Conservation (phyloP, 495 filamentous ascomycete species). For the Podospora australis region DNA sequence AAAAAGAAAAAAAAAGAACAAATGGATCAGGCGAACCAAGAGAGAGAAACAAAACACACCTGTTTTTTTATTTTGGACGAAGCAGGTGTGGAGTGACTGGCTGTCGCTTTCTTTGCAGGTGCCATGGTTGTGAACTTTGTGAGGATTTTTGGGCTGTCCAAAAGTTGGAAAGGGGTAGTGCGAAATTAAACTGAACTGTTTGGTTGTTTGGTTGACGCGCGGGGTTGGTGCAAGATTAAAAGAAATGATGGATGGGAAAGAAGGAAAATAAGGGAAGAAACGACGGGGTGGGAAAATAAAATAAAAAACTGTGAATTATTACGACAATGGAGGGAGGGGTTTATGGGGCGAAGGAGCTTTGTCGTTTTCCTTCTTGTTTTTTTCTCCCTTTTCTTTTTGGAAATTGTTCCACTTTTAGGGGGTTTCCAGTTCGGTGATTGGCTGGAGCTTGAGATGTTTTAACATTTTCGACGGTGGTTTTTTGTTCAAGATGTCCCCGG, state of each 20-base stretch:
- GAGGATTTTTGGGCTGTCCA: too few species aligned
- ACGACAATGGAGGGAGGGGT: constrained; percentile 12
- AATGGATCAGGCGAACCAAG: too few species aligned
- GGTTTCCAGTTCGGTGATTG: neutral
- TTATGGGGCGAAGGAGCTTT: constrained; percentile 6
- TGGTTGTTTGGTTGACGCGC: too few species aligned
- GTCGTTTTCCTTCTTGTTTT: constrained; percentile 7
- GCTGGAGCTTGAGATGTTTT: neutral
- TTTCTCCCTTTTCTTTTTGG: constrained; percentile 4
- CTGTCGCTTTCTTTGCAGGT: too few species aligned
- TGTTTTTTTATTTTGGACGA: too few species aligned
- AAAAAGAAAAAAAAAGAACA: too few species aligned
- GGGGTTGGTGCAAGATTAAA: neutral
- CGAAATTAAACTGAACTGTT: too few species aligned
- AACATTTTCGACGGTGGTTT: neutral
- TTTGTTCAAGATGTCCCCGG: neutral
- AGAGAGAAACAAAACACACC: too few species aligned
- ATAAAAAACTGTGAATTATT: constrained; percentile 12
- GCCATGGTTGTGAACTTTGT: too few species aligned
- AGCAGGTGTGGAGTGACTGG: too few species aligned
- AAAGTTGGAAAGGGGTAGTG: too few species aligned
- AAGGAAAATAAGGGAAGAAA: neutral
- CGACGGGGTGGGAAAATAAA: constrained; percentile 11
- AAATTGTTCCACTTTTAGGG: neutral
- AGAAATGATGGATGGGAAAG: neutral